Evolutionary conservation across 768 basidiomycete species (phyloP), one percentile per base, ranked within the genome.

Genomic region (Paxillus rubicundulus): DNA sequence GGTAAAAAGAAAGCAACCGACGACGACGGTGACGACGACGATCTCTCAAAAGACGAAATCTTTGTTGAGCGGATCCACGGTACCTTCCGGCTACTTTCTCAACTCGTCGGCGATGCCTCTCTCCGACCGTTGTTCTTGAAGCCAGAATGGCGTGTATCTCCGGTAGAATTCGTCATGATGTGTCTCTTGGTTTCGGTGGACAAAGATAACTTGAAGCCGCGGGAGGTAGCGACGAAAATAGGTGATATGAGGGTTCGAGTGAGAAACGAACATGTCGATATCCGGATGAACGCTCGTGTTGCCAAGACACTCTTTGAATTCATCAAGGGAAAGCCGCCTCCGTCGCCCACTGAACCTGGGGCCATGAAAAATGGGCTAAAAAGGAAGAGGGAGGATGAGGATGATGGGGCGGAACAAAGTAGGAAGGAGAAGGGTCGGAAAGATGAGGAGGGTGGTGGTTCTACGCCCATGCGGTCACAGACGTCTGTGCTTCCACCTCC

Each of bases 101-200:
- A 62, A 2, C 71, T 89, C 43, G 77, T 77, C 2, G 53, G 61
- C 5, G 71, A 80, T 44, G 42, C 60, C 2, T 59, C 72, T 7
- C 58, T 71, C 17, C 70, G 60, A n/a, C 49, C 59, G 8, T 52
- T 69, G 18, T 78, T 85, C 62, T 53, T 65, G 63, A 70, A 64
- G 66, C 55, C 65, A 34, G 69, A 72, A 16, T 69, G 68, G 56
- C 83, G 82, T 36, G 73, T 89, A 1, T 76, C 87, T 0, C 89
- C 89, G 0, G 72, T 88, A 37, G 89, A 91, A 64, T 82, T 91
- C 55, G 74, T 87, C 43, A 70, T 77, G 56, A 77, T 81, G 44
- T 73, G 72, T 18, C 59, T 86, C 4, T 65, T 89, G 18, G 77
- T 89, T 14, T 74, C 76, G 12, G 64, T 74, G n/a, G 72, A 77